phyloP scores from a whole-genome alignment of 352 stramenopile species.

The Discostella stelligera region DNA sequence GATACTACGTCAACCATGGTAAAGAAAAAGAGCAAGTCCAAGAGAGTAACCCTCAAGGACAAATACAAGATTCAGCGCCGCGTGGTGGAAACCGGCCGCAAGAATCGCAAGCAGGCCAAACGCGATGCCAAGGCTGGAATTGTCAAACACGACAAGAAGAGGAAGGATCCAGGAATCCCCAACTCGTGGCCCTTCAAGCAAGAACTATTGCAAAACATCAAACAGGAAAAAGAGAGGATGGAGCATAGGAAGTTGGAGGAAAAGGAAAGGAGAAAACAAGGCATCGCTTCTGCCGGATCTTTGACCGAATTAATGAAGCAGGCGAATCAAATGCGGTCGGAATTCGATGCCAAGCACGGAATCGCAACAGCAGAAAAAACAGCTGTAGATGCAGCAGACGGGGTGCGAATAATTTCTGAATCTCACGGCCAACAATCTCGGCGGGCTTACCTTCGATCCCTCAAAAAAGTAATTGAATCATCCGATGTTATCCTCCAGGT shows the following conservation, averaged over 20 bases:
- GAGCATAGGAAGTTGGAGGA: constrained; percentile 66
- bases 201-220: constrained; percentile 85
- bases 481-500: constrained; percentile 97
- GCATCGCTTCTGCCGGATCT: constrained; percentile 23
- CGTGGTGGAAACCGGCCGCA: constrained; percentile 90
- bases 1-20: constrained; percentile 89
- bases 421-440: constrained; percentile 85
- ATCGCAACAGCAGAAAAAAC: not conserved
- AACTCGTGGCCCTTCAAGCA: constrained; percentile 99
- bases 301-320: constrained; percentile 68
- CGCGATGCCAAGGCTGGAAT: constrained; percentile 82
- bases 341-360: constrained; percentile 59
- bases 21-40: constrained; percentile 99
- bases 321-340: constrained; percentile 53
- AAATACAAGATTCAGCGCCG: constrained; percentile 94
- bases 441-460: constrained; percentile 92
- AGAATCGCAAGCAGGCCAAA: constrained; percentile 91
- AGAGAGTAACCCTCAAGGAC: constrained; percentile 95
- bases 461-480: constrained; percentile 95
- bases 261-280: constrained; percentile 57
- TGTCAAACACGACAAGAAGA: constrained; percentile 86
- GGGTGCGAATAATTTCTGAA: constrained; percentile 18
- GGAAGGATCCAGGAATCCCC: constrained; percentile 96
- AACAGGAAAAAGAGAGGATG: constrained; percentile 69
- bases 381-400: constrained; percentile 9